Percentiles rank a stretch among this genome's conserved stretches.
Evolutionary conservation across 2,329 filamentous ascomycete genomes (phyloP).

Genomic region (Fusarium sp.): DNA sequence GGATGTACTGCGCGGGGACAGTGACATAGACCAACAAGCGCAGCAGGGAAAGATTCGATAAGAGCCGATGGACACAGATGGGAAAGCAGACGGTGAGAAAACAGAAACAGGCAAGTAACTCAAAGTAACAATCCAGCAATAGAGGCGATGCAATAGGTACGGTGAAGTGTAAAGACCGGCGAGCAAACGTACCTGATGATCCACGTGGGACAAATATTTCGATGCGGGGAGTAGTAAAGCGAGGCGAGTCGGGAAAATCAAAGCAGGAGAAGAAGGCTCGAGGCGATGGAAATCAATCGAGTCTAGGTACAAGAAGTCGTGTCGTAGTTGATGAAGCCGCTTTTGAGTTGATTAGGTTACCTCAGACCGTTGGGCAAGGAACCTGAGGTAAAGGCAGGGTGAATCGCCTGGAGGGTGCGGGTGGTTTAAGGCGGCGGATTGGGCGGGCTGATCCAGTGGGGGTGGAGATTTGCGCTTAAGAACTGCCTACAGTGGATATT

Average conservation of each 20-base stretch:
- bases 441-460: conserved; percentile 25
- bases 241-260: conserved; percentile 1
- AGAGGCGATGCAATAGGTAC: conserved; percentile 1
- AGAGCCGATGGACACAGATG: neutral
- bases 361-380: conserved; percentile 23
- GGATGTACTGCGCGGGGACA: conserved; percentile 23
- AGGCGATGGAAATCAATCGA: conserved; percentile 13
- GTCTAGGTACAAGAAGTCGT: conserved; percentile 23
- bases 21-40: conserved; percentile 15
- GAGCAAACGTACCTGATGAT: conserved; percentile 27
- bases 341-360: conserved; percentile 17
- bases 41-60: neutral
- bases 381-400: conserved; percentile 1
- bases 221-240: neutral
- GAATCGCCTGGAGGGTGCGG: conserved; percentile 11
- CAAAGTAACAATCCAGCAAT: neutral
- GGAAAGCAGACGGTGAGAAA: neutral
- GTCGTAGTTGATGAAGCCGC: conserved; percentile 35
- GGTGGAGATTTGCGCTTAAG: conserved; percentile 32
- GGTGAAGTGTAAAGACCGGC: conserved; percentile 1
- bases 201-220: conserved; percentile 4
- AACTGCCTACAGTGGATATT: conserved; percentile 16
- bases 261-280: conserved; percentile 5
- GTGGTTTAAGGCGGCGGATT: conserved; percentile 14
- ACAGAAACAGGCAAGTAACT: conserved; percentile 1